phyloP scores from a whole-genome alignment of 163 green algal species.

The Prototheca wickerhamii region DNA sequence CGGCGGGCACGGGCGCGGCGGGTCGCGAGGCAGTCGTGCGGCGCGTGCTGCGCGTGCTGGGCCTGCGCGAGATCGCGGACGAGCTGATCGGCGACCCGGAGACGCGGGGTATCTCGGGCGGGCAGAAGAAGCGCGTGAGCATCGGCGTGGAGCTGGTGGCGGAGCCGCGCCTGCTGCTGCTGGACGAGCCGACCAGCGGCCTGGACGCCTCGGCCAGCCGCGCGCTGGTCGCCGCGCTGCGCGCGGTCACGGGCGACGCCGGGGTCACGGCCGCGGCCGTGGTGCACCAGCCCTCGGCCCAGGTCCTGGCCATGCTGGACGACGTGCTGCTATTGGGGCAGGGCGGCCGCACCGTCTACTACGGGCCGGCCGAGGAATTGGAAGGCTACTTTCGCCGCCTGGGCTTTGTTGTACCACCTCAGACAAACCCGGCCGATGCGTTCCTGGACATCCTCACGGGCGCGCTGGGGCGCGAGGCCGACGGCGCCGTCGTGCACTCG shows the following conservation, averaged over 20 bases:
- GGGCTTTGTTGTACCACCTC: slow-evolving; percentile 29
- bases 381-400: slow-evolving; percentile 41
- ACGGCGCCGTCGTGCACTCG: neutral
- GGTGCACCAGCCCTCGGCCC: slow-evolving; percentile 41
- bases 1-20: slow-evolving; percentile 7
- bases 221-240: slow-evolving; percentile 24
- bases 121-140: slow-evolving; percentile 57
- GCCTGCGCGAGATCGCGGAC: slow-evolving; percentile 30
- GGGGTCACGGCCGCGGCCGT: slow-evolving; percentile 35
- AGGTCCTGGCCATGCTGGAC: slow-evolving; percentile 34
- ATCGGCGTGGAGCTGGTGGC: slow-evolving; percentile 58
- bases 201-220: slow-evolving; percentile 35
- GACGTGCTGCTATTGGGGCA: slow-evolving; percentile 42
- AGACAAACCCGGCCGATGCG: slow-evolving; percentile 43
- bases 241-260: slow-evolving; percentile 1
- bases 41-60: slow-evolving; percentile 12
- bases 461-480: neutral
- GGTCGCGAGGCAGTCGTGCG: slow-evolving; percentile 28
- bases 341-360: slow-evolving; percentile 40
- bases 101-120: slow-evolving; percentile 44
- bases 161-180: slow-evolving; percentile 33
- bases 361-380: slow-evolving; percentile 15
- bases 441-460: slow-evolving; percentile 47
- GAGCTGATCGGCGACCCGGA: slow-evolving; percentile 48
- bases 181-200: slow-evolving; percentile 43